Conservation (phyloP, 2,329 filamentous ascomycete genomes). For the Talaromyces pinophilus region DNA sequence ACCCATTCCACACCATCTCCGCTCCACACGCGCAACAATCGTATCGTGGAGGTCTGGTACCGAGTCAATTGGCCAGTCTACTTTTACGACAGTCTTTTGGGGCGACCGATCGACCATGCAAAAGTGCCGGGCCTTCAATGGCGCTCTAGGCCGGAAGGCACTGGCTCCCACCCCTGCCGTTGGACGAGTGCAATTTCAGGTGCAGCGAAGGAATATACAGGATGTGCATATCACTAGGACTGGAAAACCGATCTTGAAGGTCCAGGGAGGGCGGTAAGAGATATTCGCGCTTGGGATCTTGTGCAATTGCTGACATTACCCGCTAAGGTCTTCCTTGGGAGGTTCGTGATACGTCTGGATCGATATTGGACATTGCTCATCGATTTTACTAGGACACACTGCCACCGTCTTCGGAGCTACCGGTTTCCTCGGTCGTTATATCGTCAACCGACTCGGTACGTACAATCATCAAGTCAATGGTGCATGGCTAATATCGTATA, state of each 20-base stretch:
- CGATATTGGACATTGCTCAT: conserved; percentile 31
- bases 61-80: conserved; percentile 27
- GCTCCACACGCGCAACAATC: conserved; percentile 20
- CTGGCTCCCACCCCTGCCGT: conserved; percentile 37
- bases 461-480: conserved; percentile 31
- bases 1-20: conserved; percentile 16
- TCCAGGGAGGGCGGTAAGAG: conserved; percentile 82
- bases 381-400: conserved; percentile 72
- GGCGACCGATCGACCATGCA: conserved; percentile 45
- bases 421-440: conserved; percentile 92
- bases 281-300: conserved; percentile 23
- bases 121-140: conserved; percentile 47
- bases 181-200: conserved; percentile 40
- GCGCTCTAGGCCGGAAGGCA: conserved; percentile 42
- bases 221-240: conserved; percentile 94
- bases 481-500: conserved; percentile 45
- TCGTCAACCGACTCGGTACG: conserved; percentile 88
- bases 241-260: conserved; percentile 88
- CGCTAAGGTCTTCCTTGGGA: conserved; percentile 74
- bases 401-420: conserved; percentile 98
- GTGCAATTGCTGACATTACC: conserved; percentile 24
- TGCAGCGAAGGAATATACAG: conserved; percentile 59
- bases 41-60: conserved; percentile 21
- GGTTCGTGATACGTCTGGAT: conserved; percentile 56
- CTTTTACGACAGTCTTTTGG: conserved; percentile 14